Percentiles rank a stretch among this genome's conserved stretches.
These are phyloP conservation scores for Lophium mytilinum DNA, from an alignment of 495 filamentous ascomycete genomes.

Conservation along the genomic window DNA sequence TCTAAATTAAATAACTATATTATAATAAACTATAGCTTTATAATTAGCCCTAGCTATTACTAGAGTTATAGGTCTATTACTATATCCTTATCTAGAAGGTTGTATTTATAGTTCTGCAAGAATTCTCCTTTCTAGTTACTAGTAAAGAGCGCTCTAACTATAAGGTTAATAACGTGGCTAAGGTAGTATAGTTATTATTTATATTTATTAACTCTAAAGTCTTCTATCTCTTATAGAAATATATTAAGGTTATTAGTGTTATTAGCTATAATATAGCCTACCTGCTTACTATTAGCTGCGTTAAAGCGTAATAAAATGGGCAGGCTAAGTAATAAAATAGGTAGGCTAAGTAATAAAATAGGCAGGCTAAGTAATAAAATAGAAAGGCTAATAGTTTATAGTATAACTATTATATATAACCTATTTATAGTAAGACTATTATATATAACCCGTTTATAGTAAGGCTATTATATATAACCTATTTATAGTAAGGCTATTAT, in stretches of 20 bases:
- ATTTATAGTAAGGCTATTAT: too few species aligned
- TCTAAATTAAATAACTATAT: neutral
- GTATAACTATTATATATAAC: too few species aligned
- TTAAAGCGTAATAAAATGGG: too few species aligned
- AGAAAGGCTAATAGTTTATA: too few species aligned
- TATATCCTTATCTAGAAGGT: neutral
- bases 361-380: too few species aligned
- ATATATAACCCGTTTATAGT: too few species aligned
- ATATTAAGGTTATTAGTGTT: neutral
- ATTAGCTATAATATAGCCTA: neutral
- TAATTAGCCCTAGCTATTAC: neutral
- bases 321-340: too few species aligned
- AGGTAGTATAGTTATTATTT: neutral
- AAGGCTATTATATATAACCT: too few species aligned
- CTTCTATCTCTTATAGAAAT: neutral
- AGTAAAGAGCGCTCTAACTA: neutral
- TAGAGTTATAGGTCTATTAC: neutral
- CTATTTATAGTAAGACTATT: too few species aligned
- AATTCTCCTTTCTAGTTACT: neutral
- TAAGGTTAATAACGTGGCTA: neutral
- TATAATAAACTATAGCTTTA: neutral
- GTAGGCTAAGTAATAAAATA: too few species aligned
- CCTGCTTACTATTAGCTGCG: neutral
- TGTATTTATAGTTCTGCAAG: neutral
- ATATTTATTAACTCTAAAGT: neutral